These are phyloP conservation scores for Phyllostachys edulis DNA, from an alignment of 176 grass and related monocot species.

Conservation along the genomic window DNA sequence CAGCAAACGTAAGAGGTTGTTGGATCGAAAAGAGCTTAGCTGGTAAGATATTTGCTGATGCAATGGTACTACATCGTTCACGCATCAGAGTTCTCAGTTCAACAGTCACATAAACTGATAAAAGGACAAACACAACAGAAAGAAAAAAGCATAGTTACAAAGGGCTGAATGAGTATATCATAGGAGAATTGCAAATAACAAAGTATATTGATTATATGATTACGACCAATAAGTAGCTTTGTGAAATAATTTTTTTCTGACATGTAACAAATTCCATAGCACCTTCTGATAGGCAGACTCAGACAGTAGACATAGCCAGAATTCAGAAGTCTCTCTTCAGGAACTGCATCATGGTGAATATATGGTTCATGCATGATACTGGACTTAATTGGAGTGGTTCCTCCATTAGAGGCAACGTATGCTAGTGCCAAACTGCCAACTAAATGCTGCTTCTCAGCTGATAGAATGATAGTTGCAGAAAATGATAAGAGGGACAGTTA, in stretches of 20 bases:
- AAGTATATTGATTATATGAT: background rate
- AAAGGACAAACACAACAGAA: conserved; percentile 12
- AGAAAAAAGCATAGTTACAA: background rate
- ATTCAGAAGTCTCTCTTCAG: background rate
- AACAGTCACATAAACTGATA: background rate
- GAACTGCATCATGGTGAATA: background rate
- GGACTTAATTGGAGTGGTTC: background rate
- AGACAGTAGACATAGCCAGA: background rate
- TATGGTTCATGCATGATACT: background rate
- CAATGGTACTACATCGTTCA: conserved; percentile 12
- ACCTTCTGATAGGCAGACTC: background rate
- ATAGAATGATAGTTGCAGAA: background rate
- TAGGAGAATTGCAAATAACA: background rate
- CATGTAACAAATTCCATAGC: background rate
- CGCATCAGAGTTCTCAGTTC: conserved; percentile 6
- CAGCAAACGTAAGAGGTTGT: conserved; percentile 24
- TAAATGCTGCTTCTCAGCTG: background rate
- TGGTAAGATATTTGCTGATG: conserved; percentile 41
- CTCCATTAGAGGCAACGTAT: background rate
- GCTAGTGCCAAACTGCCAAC: background rate
- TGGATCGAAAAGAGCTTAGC: conserved; percentile 21
- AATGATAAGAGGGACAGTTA: background rate
- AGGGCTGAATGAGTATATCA: background rate
- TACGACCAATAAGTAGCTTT: background rate
- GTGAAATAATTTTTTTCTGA: background rate